Percentiles rank a stretch among this genome's conserved stretches.
Conservation (phyloP, 441 rosid genomes). For the Dalechampia spathulata region DNA sequence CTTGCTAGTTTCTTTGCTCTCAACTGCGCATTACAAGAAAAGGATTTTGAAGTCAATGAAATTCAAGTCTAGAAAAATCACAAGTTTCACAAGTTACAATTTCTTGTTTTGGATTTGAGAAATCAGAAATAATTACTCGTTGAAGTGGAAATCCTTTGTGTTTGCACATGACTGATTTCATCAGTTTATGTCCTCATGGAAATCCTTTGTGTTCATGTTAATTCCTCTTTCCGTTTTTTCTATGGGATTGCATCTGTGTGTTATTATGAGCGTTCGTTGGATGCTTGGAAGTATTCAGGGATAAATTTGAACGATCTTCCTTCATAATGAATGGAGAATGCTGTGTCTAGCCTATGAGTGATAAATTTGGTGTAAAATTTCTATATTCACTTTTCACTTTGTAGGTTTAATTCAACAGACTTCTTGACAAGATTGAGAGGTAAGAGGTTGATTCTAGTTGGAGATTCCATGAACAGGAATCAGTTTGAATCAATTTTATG, state of each 20-base stretch:
- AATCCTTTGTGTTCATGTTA: not conserved
- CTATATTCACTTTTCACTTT: slow-evolving; percentile 27
- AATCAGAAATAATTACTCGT: not conserved
- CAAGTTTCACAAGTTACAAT: no score
- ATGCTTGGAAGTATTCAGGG: not conserved
- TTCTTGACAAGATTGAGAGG: slow-evolving; percentile 76
- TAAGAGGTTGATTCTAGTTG: slow-evolving; percentile 77
- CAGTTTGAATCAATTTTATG: slow-evolving; percentile 85
- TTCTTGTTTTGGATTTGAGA: no score
- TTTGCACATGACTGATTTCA: not conserved
- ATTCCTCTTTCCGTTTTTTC: not conserved
- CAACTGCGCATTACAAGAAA: no score
- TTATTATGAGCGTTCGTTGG: not conserved
- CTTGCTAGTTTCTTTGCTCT: no score
- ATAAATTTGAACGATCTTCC: not conserved
- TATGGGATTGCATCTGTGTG: not conserved
- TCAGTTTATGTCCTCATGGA: not conserved
- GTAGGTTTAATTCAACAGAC: slow-evolving; percentile 91
- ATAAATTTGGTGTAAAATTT: slow-evolving; percentile 8
- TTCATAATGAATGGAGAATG: not conserved
- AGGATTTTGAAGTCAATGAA: no score
- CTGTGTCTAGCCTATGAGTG: not conserved
- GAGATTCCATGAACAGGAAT: slow-evolving; percentile 92
- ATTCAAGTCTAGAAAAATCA: no score
- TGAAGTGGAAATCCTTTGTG: not conserved